Evolutionary conservation across 257 asterid species (phyloP).

Genomic region (Penstemon barbatus): DNA sequence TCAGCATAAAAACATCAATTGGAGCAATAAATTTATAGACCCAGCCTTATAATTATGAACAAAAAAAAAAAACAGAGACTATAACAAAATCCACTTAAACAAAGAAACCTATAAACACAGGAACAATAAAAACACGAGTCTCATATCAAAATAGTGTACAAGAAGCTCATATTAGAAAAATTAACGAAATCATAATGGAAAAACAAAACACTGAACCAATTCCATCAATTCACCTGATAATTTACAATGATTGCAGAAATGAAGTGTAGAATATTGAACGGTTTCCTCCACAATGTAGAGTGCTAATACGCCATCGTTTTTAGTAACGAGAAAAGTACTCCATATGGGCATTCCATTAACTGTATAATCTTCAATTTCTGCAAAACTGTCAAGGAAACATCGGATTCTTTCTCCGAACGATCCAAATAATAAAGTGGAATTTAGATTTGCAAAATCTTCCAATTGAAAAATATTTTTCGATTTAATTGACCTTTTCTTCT

Average conservation of each 20-base stretch:
- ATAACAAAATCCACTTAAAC: neutral
- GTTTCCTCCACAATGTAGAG: slow-evolving; percentile 70
- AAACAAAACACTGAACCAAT: neutral
- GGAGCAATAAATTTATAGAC: neutral
- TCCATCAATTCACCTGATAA: slow-evolving; percentile 46
- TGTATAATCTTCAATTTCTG: slow-evolving; percentile 43
- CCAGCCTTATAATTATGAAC: neutral
- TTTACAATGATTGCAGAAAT: slow-evolving; percentile 70
- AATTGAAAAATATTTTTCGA: slow-evolving; percentile 44
- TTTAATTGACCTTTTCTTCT: slow-evolving; percentile 30
- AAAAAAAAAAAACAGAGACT: neutral
- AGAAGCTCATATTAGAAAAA: neutral
- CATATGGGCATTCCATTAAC: slow-evolving; percentile 59
- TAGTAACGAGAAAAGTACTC: slow-evolving; percentile 43
- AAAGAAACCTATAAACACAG: neutral
- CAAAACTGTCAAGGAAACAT: slow-evolving; percentile 50
- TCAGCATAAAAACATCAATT: neutral
- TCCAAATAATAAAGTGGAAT: slow-evolving; percentile 37
- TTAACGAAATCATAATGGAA: neutral
- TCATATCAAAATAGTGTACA: neutral
- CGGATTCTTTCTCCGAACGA: slow-evolving; percentile 62
- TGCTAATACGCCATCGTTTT: slow-evolving; percentile 48
- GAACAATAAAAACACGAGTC: neutral
- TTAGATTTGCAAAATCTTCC: slow-evolving; percentile 36
- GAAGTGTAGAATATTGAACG: slow-evolving; percentile 41